These are phyloP conservation scores for Trichophyton schoenleinii DNA, from an alignment of 2,329 filamentous ascomycete species.

Conservation along the genomic window DNA sequence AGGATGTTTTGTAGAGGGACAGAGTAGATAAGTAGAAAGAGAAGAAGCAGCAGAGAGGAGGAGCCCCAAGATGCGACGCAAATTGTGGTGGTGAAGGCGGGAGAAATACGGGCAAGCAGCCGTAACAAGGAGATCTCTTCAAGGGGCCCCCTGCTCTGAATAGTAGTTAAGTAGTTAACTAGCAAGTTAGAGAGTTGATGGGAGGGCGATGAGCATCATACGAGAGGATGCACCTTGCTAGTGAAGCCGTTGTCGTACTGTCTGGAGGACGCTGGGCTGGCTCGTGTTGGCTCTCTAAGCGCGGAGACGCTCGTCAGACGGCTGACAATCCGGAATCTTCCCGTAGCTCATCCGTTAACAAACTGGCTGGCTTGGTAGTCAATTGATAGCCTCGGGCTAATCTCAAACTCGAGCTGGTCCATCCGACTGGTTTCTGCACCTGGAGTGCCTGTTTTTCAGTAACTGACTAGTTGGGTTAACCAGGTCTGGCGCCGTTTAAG, in stretches of 20 bases:
- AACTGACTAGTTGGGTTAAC: too few species aligned
- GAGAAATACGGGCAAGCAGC: background rate
- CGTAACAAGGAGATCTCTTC: background rate
- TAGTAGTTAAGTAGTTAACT: background rate
- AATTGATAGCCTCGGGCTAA: too few species aligned
- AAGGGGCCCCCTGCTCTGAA: background rate
- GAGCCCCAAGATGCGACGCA: background rate
- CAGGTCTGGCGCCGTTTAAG: too few species aligned
- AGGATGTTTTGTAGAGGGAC: background rate
- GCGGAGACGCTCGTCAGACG: background rate
- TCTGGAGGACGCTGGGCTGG: too few species aligned
- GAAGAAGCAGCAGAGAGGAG: background rate
- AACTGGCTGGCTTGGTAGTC: too few species aligned
- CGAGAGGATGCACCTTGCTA: background rate
- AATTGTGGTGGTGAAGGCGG: background rate
- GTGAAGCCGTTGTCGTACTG: too few species aligned
- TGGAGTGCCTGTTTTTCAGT: too few species aligned
- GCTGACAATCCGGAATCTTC: background rate
- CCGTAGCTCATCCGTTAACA: too few species aligned
- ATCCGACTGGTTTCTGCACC: too few species aligned
- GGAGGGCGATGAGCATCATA: background rate
- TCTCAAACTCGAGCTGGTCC: too few species aligned
- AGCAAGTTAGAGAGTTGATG: background rate
- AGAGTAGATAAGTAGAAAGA: background rate
- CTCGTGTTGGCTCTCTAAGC: too few species aligned